phyloP scores from a whole-genome alignment of 768 basidiomycete genomes.

The Phanerodontia chrysosporium region DNA sequence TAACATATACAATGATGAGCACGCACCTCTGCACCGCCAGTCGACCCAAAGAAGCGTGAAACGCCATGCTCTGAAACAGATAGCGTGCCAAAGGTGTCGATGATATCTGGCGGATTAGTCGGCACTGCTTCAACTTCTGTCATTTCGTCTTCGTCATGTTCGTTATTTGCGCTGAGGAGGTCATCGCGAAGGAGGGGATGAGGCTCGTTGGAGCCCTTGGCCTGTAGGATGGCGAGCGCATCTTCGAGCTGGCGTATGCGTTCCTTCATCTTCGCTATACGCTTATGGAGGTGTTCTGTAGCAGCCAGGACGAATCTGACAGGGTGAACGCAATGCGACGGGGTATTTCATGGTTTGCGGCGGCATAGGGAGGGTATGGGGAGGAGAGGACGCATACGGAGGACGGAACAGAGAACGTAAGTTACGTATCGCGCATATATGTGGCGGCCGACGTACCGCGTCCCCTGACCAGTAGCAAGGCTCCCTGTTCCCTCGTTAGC shows the following conservation, averaged over 20 bases:
- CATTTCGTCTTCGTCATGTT: constrained; percentile 25
- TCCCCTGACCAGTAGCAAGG: constrained; percentile 76
- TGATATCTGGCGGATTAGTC: constrained; percentile 34
- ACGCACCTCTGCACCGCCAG: constrained; percentile 65
- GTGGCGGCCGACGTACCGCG: constrained; percentile 40
- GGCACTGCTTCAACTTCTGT: constrained; percentile 4
- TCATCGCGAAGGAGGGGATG: constrained; percentile 59
- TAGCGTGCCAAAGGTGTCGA: constrained; percentile 60
- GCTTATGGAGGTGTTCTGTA: constrained; percentile 59
- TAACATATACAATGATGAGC: neutral
- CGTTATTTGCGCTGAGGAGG: constrained; percentile 38
- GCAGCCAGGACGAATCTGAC: constrained; percentile 61
- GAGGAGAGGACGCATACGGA: neutral
- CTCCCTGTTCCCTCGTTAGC: constrained; percentile 41
- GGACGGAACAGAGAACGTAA: neutral
- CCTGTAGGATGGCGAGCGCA: constrained; percentile 57
- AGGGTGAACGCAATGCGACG: neutral
- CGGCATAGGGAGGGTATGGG: neutral
- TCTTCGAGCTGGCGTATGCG: constrained; percentile 68
- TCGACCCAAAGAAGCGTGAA: constrained; percentile 72
- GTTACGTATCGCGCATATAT: neutral
- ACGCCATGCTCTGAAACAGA: constrained; percentile 65
- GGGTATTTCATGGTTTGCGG: neutral
- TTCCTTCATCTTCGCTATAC: constrained; percentile 62
- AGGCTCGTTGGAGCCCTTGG: constrained; percentile 43